Base-by-base conservation (phyloP, 805 yeast genomes). In the Yamadazyma sp. region DNA sequence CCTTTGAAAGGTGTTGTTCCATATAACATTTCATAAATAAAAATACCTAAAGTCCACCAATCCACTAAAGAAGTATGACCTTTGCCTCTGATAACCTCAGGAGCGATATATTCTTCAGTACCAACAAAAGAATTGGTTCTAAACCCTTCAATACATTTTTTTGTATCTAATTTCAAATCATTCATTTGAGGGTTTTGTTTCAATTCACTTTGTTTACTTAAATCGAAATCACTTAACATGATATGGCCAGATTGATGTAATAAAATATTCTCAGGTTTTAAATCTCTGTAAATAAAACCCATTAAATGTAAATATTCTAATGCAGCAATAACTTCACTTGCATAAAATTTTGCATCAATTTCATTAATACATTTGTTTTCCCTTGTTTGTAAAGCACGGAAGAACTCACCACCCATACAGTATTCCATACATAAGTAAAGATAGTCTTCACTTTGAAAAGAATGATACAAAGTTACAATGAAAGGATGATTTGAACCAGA, bases 391-490 rank as follows among this genome's bases (percentile, higher is more conserved):
- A 93, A 63, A 0, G 98, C 98, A 40, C 98, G 69, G 69, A 93
- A 93, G 52, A 93, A 93, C 62, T 94, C 98, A 30, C 99, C 99
- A 20, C 99, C 99, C 88, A 93, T 87, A 55, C 99, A 93, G 53
- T 91, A 93, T 57, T 93, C 99, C 96, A 94, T 91, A 61, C 99
- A 93, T 26, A 93, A 73, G 49, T 88, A 93, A 8, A 93, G 62
- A 53, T 85, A 80, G 49, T 89, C 97, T 40, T 86, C 93, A 4
- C 95, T 83, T 62, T 93, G 98, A 65, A 93, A 93, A 0, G 96
- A 88, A 59, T 93, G 99, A 53, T 93, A 91, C 17, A 93, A 68
- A 0, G 98, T 87, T 20, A 93, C 98, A 47, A 93, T 94, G 53
- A 94, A 93, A 0, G 99, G 99, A 59, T 94, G 98, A 55, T 89